phyloP scores from a whole-genome alignment of 768 basidiomycete genomes.

The Serendipita sp. region DNA sequence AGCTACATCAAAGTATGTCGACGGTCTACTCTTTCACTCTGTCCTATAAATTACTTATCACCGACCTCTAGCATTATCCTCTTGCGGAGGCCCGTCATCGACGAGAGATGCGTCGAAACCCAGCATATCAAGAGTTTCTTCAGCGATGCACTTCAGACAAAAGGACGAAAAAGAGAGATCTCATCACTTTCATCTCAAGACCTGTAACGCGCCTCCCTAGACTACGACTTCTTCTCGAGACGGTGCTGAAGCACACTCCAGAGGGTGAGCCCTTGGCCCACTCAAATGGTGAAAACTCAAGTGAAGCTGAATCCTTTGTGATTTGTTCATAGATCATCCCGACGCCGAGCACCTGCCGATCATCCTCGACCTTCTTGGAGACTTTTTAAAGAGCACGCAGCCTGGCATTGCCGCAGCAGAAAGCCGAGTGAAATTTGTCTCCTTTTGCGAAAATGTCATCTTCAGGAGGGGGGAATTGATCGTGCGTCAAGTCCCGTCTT shows the following conservation, averaged over 20 bases:
- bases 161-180: conserved; percentile 55
- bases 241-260: conserved; percentile 44
- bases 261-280: background rate
- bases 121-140: conserved; percentile 50
- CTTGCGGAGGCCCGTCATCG: conserved; percentile 71
- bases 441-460: conserved; percentile 54
- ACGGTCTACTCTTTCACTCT: background rate
- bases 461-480: conserved; percentile 72
- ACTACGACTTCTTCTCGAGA: conserved; percentile 56
- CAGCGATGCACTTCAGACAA: conserved; percentile 46
- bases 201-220: conserved; percentile 83
- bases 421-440: conserved; percentile 78
- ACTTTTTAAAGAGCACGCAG: conserved; percentile 70
- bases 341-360: conserved; percentile 66
- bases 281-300: background rate
- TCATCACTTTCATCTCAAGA: conserved; percentile 68
- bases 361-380: conserved; percentile 47
- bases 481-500: conserved; percentile 28
- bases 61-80: conserved; percentile 44
- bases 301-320: background rate
- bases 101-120: conserved; percentile 54
- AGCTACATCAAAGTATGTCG: conserved; percentile 47
- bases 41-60: no score
- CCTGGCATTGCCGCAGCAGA: conserved; percentile 88
- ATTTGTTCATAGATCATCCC: conserved; percentile 45